phyloP scores from a whole-genome alignment of 2,329 filamentous ascomycete genomes.

The Epichloe typhina region DNA sequence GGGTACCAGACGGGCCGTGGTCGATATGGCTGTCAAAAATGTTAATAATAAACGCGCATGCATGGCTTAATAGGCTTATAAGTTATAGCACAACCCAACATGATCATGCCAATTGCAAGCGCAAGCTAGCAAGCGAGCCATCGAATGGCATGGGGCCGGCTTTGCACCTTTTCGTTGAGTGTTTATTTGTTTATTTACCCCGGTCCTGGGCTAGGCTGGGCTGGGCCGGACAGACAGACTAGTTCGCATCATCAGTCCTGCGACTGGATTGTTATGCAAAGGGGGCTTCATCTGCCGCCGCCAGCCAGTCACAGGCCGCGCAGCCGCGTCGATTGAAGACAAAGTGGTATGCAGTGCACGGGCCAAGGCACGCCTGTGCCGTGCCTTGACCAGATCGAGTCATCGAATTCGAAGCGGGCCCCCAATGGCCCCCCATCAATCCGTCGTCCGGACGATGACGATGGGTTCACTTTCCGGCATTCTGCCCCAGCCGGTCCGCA shows the following conservation, averaged over 20 bases:
- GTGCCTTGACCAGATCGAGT: not conserved
- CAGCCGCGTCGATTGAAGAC: conserved; percentile 2
- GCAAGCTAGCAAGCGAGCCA: not conserved
- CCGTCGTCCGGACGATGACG: conserved; percentile 4
- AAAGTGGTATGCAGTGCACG: not conserved
- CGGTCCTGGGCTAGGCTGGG: not conserved
- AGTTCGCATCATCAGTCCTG: not conserved
- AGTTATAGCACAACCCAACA: too few relatives aligned
- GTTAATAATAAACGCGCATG: too few relatives aligned
- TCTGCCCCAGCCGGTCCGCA: not conserved
- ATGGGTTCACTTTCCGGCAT: not conserved
- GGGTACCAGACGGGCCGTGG: not conserved
- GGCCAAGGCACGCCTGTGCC: not conserved
- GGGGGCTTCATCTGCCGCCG: not conserved
- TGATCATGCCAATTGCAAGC: too few relatives aligned
- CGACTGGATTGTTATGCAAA: not conserved
- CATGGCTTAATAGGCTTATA: too few relatives aligned
- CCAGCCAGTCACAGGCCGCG: conserved; percentile 1
- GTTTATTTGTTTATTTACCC: conserved; percentile 5
- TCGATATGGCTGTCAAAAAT: not conserved
- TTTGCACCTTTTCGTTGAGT: not conserved
- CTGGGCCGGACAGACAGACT: not conserved
- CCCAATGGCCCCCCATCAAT: not conserved
- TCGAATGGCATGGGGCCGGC: too few relatives aligned
- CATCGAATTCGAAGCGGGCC: not conserved